These are phyloP conservation scores for Phialocephala sp. DNA, from an alignment of 2,329 filamentous ascomycete species.

Conservation along the genomic window DNA sequence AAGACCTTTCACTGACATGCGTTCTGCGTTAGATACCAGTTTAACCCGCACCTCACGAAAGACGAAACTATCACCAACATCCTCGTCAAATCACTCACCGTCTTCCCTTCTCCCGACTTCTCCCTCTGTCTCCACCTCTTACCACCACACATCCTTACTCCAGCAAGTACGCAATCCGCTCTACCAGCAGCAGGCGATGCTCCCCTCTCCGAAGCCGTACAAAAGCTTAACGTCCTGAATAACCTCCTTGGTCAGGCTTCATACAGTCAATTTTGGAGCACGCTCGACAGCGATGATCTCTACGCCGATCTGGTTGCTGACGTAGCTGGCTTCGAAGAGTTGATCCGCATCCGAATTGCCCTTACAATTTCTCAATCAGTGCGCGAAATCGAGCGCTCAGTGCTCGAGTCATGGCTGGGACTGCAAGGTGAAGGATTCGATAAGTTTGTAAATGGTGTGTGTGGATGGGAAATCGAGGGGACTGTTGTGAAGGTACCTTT, in stretches of 20 bases:
- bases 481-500: conserved; percentile 76
- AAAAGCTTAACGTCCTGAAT: conserved; percentile 69
- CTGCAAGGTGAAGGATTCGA: conserved; percentile 69
- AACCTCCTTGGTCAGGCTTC: conserved; percentile 87
- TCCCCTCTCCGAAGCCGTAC: conserved; percentile 82
- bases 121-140: conserved; percentile 92
- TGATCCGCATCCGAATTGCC: conserved; percentile 88
- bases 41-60: conserved; percentile 97
- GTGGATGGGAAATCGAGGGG: conserved; percentile 78
- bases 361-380: conserved; percentile 83
- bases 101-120: conserved; percentile 97
- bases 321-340: conserved; percentile 92
- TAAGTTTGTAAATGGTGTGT: conserved; percentile 84
- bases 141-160: conserved; percentile 77
- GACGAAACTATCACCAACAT: conserved; percentile 98
- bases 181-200: conserved; percentile 64
- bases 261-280: conserved; percentile 92
- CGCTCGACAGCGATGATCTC: conserved; percentile 89
- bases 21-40: conserved; percentile 78
- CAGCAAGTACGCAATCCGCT: conserved; percentile 54
- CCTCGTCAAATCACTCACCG: conserved; percentile 95
- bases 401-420: conserved; percentile 79
- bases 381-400: conserved; percentile 70
- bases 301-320: conserved; percentile 96
- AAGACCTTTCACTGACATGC: conserved; percentile 12